These are phyloP conservation scores for Fraxinus pennsylvanica DNA, from an alignment of 257 asterid genomes.

Conservation along the genomic window DNA sequence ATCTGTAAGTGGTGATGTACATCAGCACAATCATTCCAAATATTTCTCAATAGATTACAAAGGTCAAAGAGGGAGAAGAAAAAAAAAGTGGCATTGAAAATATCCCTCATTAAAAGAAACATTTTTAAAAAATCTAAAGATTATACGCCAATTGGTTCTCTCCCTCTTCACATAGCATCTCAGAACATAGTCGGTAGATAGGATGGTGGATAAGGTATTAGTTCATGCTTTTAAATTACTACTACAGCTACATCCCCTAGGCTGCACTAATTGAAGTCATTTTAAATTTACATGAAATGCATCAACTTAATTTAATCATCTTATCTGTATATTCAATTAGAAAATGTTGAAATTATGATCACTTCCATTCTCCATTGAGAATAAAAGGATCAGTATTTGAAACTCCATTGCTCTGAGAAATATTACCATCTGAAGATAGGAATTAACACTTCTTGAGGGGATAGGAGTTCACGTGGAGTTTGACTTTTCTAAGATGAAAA, in stretches of 20 bases:
- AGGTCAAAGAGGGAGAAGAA: background rate
- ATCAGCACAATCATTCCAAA: background rate
- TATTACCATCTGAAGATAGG: background rate
- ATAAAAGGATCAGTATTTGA: background rate
- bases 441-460: background rate
- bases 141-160: background rate
- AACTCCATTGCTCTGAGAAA: constrained; percentile 1
- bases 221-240: background rate
- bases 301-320: background rate
- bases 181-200: background rate
- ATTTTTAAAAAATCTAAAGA: background rate
- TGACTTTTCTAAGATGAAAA: background rate
- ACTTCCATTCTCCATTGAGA: background rate
- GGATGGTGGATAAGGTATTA: background rate
- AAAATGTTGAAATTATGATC: background rate
- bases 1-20: no score
- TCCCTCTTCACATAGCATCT: background rate
- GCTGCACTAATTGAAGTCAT: background rate
- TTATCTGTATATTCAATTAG: no score
- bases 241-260: background rate
- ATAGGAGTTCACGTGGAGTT: background rate
- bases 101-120: background rate
- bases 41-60: background rate
- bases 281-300: background rate
- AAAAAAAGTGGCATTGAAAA: background rate